Conservation (phyloP, 2,329 filamentous ascomycete species). For the Pestalotiopsis sp. region DNA sequence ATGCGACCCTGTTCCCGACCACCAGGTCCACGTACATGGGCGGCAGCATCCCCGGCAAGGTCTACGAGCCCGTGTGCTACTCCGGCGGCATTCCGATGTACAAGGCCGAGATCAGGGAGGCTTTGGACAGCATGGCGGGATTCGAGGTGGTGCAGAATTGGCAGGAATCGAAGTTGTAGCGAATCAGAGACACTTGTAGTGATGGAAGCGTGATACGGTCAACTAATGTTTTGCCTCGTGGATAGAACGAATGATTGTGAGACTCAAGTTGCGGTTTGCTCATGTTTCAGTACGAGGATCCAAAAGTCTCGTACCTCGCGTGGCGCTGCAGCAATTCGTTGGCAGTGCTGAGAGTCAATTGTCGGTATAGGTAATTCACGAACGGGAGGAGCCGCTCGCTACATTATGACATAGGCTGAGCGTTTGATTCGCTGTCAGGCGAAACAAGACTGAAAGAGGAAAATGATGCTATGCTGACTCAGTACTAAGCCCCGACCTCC, state of each 20-base stretch:
- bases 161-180: conserved; percentile 6
- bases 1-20: conserved; percentile 50
- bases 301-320: too few species aligned
- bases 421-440: neutral
- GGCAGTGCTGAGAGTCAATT: too few species aligned
- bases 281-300: too few species aligned
- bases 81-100: conserved; percentile 43
- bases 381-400: neutral
- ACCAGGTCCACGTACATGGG: conserved; percentile 59
- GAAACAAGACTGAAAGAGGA: neutral
- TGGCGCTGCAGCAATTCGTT: too few species aligned
- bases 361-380: too few species aligned
- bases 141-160: conserved; percentile 10
- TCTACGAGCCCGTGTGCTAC: conserved; percentile 53
- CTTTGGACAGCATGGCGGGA: conserved; percentile 9
- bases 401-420: too few species aligned
- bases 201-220: neutral
- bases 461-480: neutral
- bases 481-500: neutral
- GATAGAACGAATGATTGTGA: too few species aligned
- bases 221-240: too few species aligned
- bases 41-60: conserved; percentile 55
- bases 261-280: too few species aligned
- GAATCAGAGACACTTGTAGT: neutral
- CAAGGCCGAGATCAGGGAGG: conserved; percentile 6